Conservation (phyloP, 169 alveolate genomes). For the Amoebophrya sp. region DNA sequence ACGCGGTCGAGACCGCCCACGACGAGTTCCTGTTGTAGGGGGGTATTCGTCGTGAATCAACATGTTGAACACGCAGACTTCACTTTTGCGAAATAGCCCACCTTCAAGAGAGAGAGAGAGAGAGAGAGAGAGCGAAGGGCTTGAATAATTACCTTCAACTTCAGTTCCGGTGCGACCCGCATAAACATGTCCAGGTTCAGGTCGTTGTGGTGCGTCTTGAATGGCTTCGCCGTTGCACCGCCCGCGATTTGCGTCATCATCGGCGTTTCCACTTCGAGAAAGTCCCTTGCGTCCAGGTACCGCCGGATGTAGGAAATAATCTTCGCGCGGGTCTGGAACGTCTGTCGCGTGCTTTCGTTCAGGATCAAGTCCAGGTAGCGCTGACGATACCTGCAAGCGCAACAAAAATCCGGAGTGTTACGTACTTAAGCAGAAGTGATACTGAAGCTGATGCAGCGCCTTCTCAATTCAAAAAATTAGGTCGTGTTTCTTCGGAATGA, state of each 20-base stretch:
- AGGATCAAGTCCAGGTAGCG: slow-evolving; percentile 92
- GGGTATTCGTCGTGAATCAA: no score
- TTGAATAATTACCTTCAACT: slow-evolving; percentile 56
- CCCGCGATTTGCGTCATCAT: slow-evolving; percentile 92
- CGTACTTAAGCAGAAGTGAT: not conserved
- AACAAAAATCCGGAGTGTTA: no score
- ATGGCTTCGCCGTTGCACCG: slow-evolving; percentile 97
- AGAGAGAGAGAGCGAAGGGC: not conserved
- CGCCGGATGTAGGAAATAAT: slow-evolving; percentile 59
- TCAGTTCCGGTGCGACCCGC: slow-evolving; percentile 98
- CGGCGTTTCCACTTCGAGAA: slow-evolving; percentile 98
- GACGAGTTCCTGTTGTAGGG: slow-evolving; percentile 56
- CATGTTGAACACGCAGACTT: not conserved
- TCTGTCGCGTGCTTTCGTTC: slow-evolving; percentile 65
- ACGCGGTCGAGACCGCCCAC: slow-evolving; percentile 94
- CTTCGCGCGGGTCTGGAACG: slow-evolving; percentile 71
- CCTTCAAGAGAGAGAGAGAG: not conserved
- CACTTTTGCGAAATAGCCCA: no score
- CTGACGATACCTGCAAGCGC: slow-evolving; percentile 54
- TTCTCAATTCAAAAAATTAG: not conserved
- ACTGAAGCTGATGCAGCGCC: not conserved
- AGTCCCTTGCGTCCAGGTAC: slow-evolving; percentile 76
- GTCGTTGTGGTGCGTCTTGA: slow-evolving; percentile 93
- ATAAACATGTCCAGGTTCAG: slow-evolving; percentile 83
- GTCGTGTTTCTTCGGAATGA: no score